phyloP scores from a whole-genome alignment of 2,329 filamentous ascomycete genomes.

The Drechslerella dactyloides region DNA sequence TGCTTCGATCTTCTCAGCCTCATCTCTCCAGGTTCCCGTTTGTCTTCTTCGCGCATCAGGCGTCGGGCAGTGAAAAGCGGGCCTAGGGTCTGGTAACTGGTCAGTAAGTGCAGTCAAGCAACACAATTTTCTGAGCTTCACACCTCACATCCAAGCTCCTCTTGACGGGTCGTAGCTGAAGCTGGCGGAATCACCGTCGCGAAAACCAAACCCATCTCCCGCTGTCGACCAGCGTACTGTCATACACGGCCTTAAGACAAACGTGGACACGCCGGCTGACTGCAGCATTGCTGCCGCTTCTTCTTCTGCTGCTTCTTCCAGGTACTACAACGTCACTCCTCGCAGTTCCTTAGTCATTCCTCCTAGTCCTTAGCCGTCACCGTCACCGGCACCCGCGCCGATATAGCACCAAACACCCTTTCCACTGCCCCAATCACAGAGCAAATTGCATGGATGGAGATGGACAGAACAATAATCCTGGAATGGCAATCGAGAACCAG shows the following conservation, averaged over 20 bases:
- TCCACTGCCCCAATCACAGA: neutral
- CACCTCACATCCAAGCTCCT: slow-evolving; percentile 8
- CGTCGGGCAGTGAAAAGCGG: neutral
- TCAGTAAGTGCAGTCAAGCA: slow-evolving; percentile 8
- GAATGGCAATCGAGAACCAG: slow-evolving; percentile 51
- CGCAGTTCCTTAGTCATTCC: neutral
- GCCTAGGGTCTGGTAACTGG: neutral
- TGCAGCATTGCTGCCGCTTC: neutral
- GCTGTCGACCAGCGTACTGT: slow-evolving; percentile 7
- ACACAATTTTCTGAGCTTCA: slow-evolving; percentile 9
- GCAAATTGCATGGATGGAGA: slow-evolving; percentile 50
- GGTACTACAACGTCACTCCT: slow-evolving; percentile 20
- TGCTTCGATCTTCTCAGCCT: neutral
- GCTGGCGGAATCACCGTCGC: slow-evolving; percentile 7
- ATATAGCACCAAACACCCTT: slow-evolving; percentile 4
- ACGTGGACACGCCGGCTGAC: neutral
- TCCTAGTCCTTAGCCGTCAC: neutral
- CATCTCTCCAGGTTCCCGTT: slow-evolving; percentile 2
- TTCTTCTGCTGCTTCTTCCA: neutral
- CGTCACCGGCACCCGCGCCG: slow-evolving; percentile 3
- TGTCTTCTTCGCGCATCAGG: neutral
- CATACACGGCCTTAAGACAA: neutral
- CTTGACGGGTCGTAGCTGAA: neutral
- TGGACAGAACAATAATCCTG: slow-evolving; percentile 48
- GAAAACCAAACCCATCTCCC: slow-evolving; percentile 9